These are phyloP conservation scores for Prunus mira DNA, from an alignment of 306 rosid species.

Conservation along the genomic window DNA sequence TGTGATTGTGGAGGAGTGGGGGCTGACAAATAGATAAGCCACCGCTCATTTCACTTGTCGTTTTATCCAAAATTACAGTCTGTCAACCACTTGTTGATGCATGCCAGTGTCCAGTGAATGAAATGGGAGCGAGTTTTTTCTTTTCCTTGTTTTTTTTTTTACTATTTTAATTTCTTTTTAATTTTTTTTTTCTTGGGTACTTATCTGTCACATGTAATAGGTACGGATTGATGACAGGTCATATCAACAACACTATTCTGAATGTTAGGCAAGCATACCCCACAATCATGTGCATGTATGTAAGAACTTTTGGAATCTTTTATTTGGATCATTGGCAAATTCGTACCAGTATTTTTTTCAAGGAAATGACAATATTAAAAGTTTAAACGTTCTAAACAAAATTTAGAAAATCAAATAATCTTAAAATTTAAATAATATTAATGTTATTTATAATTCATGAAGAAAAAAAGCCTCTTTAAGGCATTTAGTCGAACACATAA, in stretches of 20 bases:
- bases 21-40: conserved; percentile 2
- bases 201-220: conserved; percentile 23
- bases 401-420: too few relatives aligned
- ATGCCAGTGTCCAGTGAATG: too few relatives aligned
- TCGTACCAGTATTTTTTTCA: too few relatives aligned
- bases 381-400: too few relatives aligned
- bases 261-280: not conserved
- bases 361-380: too few relatives aligned
- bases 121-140: too few relatives aligned
- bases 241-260: not conserved
- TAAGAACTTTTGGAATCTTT: not conserved
- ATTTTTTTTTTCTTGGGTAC: not conserved
- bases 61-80: not conserved
- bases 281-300: not conserved
- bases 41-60: conserved; percentile 3
- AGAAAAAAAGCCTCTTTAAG: too few relatives aligned
- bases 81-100: too few relatives aligned
- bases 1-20: too few relatives aligned
- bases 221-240: conserved; percentile 30
- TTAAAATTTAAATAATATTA: too few relatives aligned
- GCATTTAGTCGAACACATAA: too few relatives aligned
- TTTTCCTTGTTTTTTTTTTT: not conserved
- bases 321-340: not conserved
- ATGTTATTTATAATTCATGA: too few relatives aligned
- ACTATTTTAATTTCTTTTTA: not conserved